phyloP scores from a whole-genome alignment of 495 filamentous ascomycete species.

The Geopyxis carbonaria region DNA sequence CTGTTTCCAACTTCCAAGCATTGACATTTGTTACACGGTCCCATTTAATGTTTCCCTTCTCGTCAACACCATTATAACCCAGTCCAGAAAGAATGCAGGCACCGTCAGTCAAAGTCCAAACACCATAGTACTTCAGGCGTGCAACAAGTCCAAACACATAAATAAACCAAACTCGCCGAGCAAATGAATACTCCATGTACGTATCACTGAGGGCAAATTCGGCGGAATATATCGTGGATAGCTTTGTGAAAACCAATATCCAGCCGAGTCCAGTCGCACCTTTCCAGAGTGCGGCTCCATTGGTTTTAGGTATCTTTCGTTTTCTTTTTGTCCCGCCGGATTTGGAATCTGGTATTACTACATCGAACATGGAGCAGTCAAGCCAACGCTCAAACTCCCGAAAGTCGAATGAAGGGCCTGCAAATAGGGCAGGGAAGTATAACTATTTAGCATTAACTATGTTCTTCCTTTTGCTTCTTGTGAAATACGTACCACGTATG shows the following conservation, averaged over 20 bases:
- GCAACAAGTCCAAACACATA: constrained; percentile 68
- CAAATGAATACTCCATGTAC: constrained; percentile 49
- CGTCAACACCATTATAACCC: constrained; percentile 85
- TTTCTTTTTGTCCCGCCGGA: constrained; percentile 58
- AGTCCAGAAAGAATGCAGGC: constrained; percentile 87
- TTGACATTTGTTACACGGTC: constrained; percentile 75
- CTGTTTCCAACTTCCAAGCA: constrained; percentile 63
- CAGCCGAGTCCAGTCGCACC: constrained; percentile 51
- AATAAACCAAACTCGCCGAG: constrained; percentile 48
- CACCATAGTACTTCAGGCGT: constrained; percentile 86
- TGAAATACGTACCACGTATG: constrained; percentile 73
- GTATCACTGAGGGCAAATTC: constrained; percentile 41
- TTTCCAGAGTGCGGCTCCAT: constrained; percentile 68
- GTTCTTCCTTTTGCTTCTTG: too few relatives aligned
- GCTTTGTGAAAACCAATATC: constrained; percentile 62
- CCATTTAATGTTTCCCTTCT: constrained; percentile 69
- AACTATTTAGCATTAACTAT: too few relatives aligned
- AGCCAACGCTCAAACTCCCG: constrained; percentile 85
- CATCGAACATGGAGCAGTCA: constrained; percentile 82
- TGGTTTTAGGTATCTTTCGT: constrained; percentile 85
- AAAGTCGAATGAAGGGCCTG: constrained; percentile 83
- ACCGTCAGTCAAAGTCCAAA: constrained; percentile 85
- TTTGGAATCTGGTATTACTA: constrained; percentile 37
- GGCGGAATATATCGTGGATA: constrained; percentile 47
- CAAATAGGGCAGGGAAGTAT: constrained; percentile 83